phyloP scores from a whole-genome alignment of 768 basidiomycete genomes.

The Pleurotus platypus region DNA sequence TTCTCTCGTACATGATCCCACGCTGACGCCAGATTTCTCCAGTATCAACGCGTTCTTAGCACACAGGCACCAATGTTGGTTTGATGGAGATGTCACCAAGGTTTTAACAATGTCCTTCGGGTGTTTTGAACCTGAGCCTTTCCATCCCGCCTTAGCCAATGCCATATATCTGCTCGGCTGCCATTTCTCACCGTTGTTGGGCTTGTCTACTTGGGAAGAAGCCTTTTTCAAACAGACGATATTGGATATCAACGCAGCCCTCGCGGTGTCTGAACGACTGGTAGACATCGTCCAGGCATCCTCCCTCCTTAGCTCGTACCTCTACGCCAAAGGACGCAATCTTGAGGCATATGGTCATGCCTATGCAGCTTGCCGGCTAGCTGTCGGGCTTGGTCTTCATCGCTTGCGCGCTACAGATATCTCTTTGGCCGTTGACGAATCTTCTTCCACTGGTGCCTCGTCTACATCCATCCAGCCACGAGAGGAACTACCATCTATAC shows the following conservation, averaged over 20 bases:
- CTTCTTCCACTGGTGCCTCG: conserved; percentile 7
- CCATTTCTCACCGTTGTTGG: conserved; percentile 44
- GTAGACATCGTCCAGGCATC: conserved; percentile 59
- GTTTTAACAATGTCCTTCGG: conserved; percentile 28
- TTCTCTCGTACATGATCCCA: neutral
- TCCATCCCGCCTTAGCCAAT: conserved; percentile 58
- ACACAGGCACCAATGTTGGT: conserved; percentile 58
- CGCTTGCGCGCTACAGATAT: conserved; percentile 35
- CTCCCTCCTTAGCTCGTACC: conserved; percentile 56
- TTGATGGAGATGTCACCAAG: conserved; percentile 44
- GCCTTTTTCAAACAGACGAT: conserved; percentile 46
- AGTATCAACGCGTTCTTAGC: conserved; percentile 55
- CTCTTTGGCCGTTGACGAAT: conserved; percentile 12
- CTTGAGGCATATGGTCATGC: conserved; percentile 63
- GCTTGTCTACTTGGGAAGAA: conserved; percentile 39
- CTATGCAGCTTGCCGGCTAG: conserved; percentile 56
- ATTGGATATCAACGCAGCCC: conserved; percentile 46
- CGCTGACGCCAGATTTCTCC: neutral
- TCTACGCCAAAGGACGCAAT: conserved; percentile 51
- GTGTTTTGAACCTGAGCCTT: conserved; percentile 21
- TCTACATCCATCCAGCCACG: conserved; percentile 9
- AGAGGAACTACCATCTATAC: conserved; percentile 16
- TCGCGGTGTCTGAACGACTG: conserved; percentile 52
- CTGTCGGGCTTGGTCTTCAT: conserved; percentile 57
- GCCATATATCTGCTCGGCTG: conserved; percentile 61